phyloP scores from a whole-genome alignment of 352 stramenopile species.

The Phytopythium boreale region DNA sequence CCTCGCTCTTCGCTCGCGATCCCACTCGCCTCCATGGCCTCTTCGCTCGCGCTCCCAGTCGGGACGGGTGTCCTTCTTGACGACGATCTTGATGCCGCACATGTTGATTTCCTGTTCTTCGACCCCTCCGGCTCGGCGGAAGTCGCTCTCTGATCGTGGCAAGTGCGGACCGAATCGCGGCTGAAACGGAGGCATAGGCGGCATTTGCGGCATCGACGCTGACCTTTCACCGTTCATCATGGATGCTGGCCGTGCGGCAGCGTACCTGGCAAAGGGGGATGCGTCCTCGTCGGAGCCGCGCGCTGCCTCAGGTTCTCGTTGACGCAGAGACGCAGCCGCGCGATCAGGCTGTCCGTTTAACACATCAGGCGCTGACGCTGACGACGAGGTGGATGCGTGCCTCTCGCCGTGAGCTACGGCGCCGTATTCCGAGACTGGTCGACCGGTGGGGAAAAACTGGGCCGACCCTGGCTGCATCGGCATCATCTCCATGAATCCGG shows the following conservation, averaged over 20 bases:
- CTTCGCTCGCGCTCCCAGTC: slow-evolving; percentile 6
- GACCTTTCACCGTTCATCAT: not conserved
- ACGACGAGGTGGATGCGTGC: not conserved
- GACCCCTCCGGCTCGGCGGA: slow-evolving; percentile 13
- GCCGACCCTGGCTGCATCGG: slow-evolving; percentile 1
- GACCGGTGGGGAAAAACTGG: not conserved
- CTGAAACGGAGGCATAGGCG: not conserved
- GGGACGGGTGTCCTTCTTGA: slow-evolving; percentile 17
- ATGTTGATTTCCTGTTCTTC: slow-evolving; percentile 31
- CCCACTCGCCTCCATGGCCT: slow-evolving; percentile 4
- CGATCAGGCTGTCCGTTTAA: too few species aligned
- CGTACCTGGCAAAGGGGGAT: not conserved
- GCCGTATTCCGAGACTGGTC: not conserved
- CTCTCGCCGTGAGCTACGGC: not conserved
- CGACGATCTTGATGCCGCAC: slow-evolving; percentile 36
- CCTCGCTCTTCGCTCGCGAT: slow-evolving; percentile 6
- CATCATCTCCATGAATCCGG: slow-evolving; percentile 4
- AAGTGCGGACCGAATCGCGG: not conserved
- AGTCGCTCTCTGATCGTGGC: slow-evolving; percentile 16
- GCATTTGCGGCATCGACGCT: not conserved
- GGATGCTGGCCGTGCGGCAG: not conserved
- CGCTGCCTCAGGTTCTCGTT: not conserved
- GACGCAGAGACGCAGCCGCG: not conserved
- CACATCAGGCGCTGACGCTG: not conserved
- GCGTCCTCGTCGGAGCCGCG: not conserved